These are phyloP conservation scores for Leccinum olivaceopallidum DNA, from an alignment of 768 basidiomycete genomes.

Conservation along the genomic window DNA sequence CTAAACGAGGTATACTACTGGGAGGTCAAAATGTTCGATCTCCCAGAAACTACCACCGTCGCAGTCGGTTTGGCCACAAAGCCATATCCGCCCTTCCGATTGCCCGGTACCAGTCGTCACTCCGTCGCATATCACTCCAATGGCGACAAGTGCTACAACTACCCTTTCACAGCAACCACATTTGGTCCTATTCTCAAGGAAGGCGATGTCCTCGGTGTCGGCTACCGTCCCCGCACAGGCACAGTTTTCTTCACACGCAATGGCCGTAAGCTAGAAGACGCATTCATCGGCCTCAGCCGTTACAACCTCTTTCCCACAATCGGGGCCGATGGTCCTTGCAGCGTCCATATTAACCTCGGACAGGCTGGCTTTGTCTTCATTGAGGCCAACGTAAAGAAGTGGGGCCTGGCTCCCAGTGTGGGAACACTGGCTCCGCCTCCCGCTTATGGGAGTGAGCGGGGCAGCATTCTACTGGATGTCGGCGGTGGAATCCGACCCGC, in stretches of 20 bases:
- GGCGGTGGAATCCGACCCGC: constrained; percentile 46
- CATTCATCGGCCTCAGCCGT: constrained; percentile 83
- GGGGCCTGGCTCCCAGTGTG: constrained; percentile 96
- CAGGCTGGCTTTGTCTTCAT: constrained; percentile 99
- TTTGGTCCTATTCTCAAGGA: constrained; percentile 87
- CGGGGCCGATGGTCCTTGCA: constrained; percentile 95
- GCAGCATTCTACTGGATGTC: constrained; percentile 92
- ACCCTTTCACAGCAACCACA: constrained; percentile 84
- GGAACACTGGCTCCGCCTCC: constrained; percentile 98
- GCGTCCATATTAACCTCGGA: constrained; percentile 95
- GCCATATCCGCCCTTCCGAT: constrained; percentile 92
- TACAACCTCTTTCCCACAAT: constrained; percentile 98
- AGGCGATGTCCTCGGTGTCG: constrained; percentile 94
- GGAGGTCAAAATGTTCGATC: constrained; percentile 99
- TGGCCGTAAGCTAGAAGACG: constrained; percentile 95
- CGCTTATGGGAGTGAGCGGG: constrained; percentile 95
- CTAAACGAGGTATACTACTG: constrained; percentile 99
- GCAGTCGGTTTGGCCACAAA: constrained; percentile 95
- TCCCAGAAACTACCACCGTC: constrained; percentile 84
- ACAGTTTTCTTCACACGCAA: constrained; percentile 99
- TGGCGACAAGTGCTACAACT: constrained; percentile 97
- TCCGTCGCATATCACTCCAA: constrained; percentile 96
- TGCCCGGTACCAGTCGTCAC: constrained; percentile 82
- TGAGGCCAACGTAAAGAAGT: constrained; percentile 99
- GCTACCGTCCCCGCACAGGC: constrained; percentile 93